A percentile compares a stretch with the other conserved stretches of the same genome.
Evolutionary conservation across 140 eudicot genomes (phyloP).

Genomic region (Erigeron philadelphicus): DNA sequence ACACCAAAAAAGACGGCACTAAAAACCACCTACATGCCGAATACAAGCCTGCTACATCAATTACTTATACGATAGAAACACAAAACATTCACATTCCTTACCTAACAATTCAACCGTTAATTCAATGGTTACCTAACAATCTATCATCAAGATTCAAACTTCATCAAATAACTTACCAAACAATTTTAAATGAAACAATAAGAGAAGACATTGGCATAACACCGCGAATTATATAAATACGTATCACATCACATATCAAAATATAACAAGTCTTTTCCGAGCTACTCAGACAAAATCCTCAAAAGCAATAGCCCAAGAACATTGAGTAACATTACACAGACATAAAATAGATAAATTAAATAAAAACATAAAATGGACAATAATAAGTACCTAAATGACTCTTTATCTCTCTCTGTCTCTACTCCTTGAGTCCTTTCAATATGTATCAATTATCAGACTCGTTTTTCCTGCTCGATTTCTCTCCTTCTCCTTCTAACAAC

Average conservation of each 20-base stretch:
- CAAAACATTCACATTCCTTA: not conserved
- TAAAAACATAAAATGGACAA: conserved; percentile 4
- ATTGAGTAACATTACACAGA: not conserved
- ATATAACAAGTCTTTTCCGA: conserved; percentile 9
- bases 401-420: not conserved
- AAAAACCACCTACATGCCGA: conserved; percentile 12
- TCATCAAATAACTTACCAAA: not conserved
- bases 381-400: conserved; percentile 19
- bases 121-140: too few relatives aligned
- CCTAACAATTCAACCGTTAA: not conserved
- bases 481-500: conserved; percentile 42
- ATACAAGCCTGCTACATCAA: not conserved
- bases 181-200: conserved; percentile 14
- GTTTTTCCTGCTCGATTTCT: conserved; percentile 26
- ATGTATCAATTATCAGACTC: conserved; percentile 31
- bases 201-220: conserved; percentile 1
- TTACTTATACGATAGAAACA: conserved; percentile 5
- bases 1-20: conserved; percentile 7
- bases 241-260: conserved; percentile 25
- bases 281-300: conserved; percentile 14
- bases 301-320: conserved; percentile 24
- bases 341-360: not conserved
- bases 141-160: too few relatives aligned
- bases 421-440: not conserved
- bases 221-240: conserved; percentile 9